Base-by-base conservation (phyloP, 1,139 yeast genomes). In the Lipomyces yarrowii region DNA sequence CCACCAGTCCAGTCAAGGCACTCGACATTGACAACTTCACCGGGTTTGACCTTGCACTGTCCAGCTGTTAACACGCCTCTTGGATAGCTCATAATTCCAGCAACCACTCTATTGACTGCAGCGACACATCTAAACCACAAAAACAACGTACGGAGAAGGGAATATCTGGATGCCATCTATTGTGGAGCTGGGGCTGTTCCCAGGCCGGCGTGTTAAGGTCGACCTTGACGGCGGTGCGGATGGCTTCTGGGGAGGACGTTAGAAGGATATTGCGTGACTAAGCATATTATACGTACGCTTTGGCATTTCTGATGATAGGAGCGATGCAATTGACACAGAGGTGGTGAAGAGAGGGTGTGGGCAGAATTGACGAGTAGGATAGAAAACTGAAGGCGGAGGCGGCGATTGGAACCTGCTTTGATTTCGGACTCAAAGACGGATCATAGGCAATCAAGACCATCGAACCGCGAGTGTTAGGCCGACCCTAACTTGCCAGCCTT, bases 1-100 rank as follows among this genome's bases (percentile, higher is more conserved):
- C 82, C 82, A 13, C 86, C 86, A 10, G 86, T 83, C 86, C 86
- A 83, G 68, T 83, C 86, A 60, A 83, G 75, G 66, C 86, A 83
- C 70, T 83, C 86, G 52, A 82, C 75, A 68, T 82, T 82, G 67
- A 81, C 82, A 3, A 82, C 75, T 69, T 81, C 82, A 8, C 81
- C 81, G 33, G 77, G 84, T 58, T 75, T 69, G 61, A 83, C 79
- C 10, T 78, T 77, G 60, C 65, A 56, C 58, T 56, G 42, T 3
- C 18, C 48, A 4, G 11, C 48, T 42, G 48, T 42, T 18, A 42
- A 18, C 15, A 37, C 48, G 11, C 21, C n/a, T 18, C n/a, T 10
- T n/a, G n/a, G 10, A 35, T 13, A 18, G 3, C 10, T 42, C 30
- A 26, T 26, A 26, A 10, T 42, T 13, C 10, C 7, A 8, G 23